Base-by-base conservation (phyloP, 345 rosid genomes). In the Durio zibethinus region DNA sequence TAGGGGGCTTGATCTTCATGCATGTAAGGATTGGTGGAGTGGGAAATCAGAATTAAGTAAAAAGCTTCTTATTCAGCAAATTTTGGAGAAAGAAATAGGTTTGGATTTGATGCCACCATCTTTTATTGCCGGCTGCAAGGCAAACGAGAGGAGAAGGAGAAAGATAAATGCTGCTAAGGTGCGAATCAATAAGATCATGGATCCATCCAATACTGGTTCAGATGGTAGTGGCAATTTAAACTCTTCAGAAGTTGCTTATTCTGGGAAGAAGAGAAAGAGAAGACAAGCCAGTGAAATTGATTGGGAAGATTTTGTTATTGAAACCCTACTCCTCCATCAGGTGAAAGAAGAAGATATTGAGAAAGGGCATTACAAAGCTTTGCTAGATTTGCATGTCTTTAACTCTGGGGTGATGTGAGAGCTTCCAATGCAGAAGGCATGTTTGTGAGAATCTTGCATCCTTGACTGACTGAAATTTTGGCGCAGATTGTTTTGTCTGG, bases 241-340 rank as follows among this genome's bases (percentile, higher is more conserved):
- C 23, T 0, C 50, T 67, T 15, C 21, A 14, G 81, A 83, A 72
- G 56, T 33, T 73, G 52, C 66, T 53, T 52, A 18, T 72, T 38
- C 68, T 52, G 75, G 77, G 70, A 80, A 86, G 75, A 88, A 81
- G 81, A 88, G 86, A 85, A 88, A 78, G 78, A 85, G 90, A 60
- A 83, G 80, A 63, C 73, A 2, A 52, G 80, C 15, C 10, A 67
- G 52, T 72, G 89, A 78, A n/a, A 79, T 92, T 75, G 94, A 89
- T 83, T 91, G 94, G 97, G 97, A 93, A 73, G 98, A 92, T 83
- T 83, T 92, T 73, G 77, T 95, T n/a, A 90, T 95, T 23, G 97
- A 95, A 83, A 86, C 92, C 56, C 90, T 93, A 27, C 87, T 91
- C 48, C 86, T 93, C 52, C 92, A 89, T 79, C 80, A 63, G 76